Percentiles rank a stretch among this genome's conserved stretches.
phyloP scores from a whole-genome alignment of 306 rosid genomes.

The Mimosa pudica region DNA sequence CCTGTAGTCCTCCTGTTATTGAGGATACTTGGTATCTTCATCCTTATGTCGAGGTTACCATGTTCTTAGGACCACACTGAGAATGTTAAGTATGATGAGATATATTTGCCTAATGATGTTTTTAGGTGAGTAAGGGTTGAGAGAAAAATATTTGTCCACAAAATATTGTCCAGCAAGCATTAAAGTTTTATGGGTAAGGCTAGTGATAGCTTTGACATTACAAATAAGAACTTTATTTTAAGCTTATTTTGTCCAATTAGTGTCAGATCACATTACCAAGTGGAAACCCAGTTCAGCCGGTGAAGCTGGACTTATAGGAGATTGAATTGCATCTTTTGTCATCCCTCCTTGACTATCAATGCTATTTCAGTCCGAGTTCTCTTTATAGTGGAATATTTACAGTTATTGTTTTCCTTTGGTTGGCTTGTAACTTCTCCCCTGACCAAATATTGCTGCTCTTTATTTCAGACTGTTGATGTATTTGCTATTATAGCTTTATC shows the following conservation, averaged over 20 bases:
- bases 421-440: conserved; percentile 23
- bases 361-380: too few relatives aligned
- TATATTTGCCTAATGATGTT: background rate
- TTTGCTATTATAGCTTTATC: conserved; percentile 99
- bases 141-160: background rate
- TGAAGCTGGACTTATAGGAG: too few relatives aligned
- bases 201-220: too few relatives aligned
- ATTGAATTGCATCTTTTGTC: too few relatives aligned
- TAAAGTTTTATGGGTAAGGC: too few relatives aligned
- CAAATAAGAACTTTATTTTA: too few relatives aligned
- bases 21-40: conserved; percentile 15
- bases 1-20: conserved; percentile 9
- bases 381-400: too few relatives aligned
- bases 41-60: background rate
- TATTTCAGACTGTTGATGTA: conserved; percentile 98
- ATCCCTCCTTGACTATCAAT: too few relatives aligned
- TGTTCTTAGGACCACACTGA: background rate
- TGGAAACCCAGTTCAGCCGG: too few relatives aligned
- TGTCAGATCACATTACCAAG: too few relatives aligned
- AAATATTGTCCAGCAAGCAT: background rate
- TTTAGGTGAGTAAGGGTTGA: background rate
- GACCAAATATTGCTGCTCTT: conserved; percentile 44
- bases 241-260: too few relatives aligned
- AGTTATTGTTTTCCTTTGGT: too few relatives aligned
- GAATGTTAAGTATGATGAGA: background rate